phyloP scores from a whole-genome alignment of 2,329 filamentous ascomycete species.

The Neurospora sp. region DNA sequence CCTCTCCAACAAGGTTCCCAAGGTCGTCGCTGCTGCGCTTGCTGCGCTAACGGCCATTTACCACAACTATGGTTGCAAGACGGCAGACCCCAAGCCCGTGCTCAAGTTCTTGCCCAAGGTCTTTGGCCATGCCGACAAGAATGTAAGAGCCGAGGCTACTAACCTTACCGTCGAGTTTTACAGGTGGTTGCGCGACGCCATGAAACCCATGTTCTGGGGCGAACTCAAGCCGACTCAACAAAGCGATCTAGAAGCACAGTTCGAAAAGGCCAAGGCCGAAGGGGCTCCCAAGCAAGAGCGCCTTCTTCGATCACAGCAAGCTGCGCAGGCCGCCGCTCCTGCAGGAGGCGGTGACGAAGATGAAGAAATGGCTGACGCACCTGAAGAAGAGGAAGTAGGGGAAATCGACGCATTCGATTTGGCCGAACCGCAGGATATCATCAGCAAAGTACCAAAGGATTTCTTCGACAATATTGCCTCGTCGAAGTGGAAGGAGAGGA shows the following conservation, averaged over 20 bases:
- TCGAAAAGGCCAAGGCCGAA: conserved; percentile 87
- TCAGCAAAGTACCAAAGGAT: conserved; percentile 69
- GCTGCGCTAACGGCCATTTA: conserved; percentile 73
- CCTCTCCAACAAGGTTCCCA: conserved; percentile 81
- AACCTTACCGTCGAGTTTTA: conserved; percentile 90
- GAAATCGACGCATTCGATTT: conserved; percentile 76
- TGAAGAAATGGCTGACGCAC: conserved; percentile 44
- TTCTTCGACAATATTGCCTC: conserved; percentile 78
- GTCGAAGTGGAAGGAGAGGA: conserved; percentile 96
- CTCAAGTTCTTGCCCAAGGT: conserved; percentile 83
- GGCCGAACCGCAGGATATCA: conserved; percentile 78
- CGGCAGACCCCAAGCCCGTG: conserved; percentile 84
- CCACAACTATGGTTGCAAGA: conserved; percentile 91
- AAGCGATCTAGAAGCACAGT: conserved; percentile 83
- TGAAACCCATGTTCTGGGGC: conserved; percentile 96
- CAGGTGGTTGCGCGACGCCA: conserved; percentile 91
- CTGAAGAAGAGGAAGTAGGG: conserved; percentile 48
- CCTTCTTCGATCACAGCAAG: conserved; percentile 80
- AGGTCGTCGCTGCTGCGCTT: conserved; percentile 65
- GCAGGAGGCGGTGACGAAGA: conserved; percentile 45
- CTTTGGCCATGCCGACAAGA: conserved; percentile 96
- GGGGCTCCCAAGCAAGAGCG: conserved; percentile 82
- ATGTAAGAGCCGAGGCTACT: conserved; percentile 88
- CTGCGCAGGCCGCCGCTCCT: conserved; percentile 62
- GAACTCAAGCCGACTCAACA: conserved; percentile 95